Percentiles rank a stretch among this genome's conserved stretches.
These are phyloP conservation scores for Fusarium sp. DNA, from an alignment of 2,329 filamentous ascomycete species.

Conservation along the genomic window DNA sequence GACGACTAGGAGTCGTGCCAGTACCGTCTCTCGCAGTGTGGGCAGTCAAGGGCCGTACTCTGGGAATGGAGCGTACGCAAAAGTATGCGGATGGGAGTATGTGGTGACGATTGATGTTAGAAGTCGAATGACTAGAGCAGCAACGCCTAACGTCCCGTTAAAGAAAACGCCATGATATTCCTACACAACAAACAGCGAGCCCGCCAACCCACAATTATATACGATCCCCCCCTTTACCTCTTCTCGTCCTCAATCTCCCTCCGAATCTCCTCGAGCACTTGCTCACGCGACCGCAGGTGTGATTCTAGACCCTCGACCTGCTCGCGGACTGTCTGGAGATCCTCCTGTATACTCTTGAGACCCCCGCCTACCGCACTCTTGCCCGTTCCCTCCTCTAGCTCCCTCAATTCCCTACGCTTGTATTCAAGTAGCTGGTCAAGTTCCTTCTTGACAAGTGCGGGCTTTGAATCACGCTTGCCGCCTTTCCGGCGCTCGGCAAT, in stretches of 20 bases:
- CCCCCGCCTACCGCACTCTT: slow-evolving; percentile 77
- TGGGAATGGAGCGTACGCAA: slow-evolving; percentile 58
- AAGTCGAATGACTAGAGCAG: slow-evolving; percentile 7
- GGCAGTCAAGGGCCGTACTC: slow-evolving; percentile 63
- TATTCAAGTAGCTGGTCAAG: slow-evolving; percentile 95
- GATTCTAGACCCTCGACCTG: slow-evolving; percentile 91
- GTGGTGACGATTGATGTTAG: slow-evolving; percentile 45
- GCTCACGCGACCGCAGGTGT: slow-evolving; percentile 82
- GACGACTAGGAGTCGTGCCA: slow-evolving; percentile 60
- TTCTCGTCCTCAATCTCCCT: slow-evolving; percentile 91
- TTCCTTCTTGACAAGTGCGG: slow-evolving; percentile 92
- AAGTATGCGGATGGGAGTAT: slow-evolving; percentile 62
- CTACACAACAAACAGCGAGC: slow-evolving; percentile 41
- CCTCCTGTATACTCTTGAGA: slow-evolving; percentile 83
- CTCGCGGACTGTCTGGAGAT: slow-evolving; percentile 90
- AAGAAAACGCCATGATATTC: slow-evolving; percentile 45
- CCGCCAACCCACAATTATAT: slow-evolving; percentile 16
- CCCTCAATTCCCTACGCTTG: slow-evolving; percentile 84
- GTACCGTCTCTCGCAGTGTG: slow-evolving; percentile 65
- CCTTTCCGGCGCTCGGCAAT: slow-evolving; percentile 73
- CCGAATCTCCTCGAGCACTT: slow-evolving; percentile 80
- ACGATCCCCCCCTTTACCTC: slow-evolving; percentile 55
- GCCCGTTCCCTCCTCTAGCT: slow-evolving; percentile 78
- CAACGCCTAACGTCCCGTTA: slow-evolving; percentile 41
- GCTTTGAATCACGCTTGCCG: slow-evolving; percentile 80